Evolutionary conservation across 2,329 filamentous ascomycete species (phyloP).

Genomic region (Microcyclospora pomicola): DNA sequence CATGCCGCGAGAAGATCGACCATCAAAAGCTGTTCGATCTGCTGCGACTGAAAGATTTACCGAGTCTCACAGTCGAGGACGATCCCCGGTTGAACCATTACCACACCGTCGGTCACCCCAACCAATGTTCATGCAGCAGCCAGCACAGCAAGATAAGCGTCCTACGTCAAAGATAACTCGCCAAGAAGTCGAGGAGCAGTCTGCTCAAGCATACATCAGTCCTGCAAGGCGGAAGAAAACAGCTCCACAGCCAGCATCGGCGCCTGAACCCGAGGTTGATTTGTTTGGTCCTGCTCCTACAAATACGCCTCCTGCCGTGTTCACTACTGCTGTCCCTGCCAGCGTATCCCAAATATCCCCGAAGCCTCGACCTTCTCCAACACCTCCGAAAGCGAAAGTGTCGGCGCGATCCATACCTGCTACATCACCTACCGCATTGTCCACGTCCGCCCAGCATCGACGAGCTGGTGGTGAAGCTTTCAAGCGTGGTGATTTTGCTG

Average conservation of each 20-base stretch:
- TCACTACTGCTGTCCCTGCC: background rate
- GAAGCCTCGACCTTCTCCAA: slow-evolving; percentile 24
- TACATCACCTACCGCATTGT: slow-evolving; percentile 54
- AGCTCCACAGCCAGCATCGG: slow-evolving; percentile 27
- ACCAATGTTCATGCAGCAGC: slow-evolving; percentile 26
- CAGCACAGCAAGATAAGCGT: slow-evolving; percentile 26
- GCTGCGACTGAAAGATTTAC: slow-evolving; percentile 10
- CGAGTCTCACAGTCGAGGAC: slow-evolving; percentile 8
- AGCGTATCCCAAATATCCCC: slow-evolving; percentile 11
- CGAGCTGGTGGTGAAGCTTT: slow-evolving; percentile 75
- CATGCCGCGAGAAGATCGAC: slow-evolving; percentile 42
- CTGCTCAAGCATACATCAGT: slow-evolving; percentile 72
- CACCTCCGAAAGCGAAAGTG: slow-evolving; percentile 32
- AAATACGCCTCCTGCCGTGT: background rate
- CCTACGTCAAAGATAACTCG: slow-evolving; percentile 50
- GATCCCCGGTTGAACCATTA: slow-evolving; percentile 19
- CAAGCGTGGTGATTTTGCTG: slow-evolving; percentile 83
- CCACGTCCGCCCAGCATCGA: slow-evolving; percentile 64
- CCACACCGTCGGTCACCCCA: slow-evolving; percentile 27
- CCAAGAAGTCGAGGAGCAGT: slow-evolving; percentile 65
- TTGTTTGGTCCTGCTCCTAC: slow-evolving; percentile 18
- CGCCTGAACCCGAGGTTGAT: slow-evolving; percentile 20
- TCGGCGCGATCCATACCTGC: slow-evolving; percentile 49
- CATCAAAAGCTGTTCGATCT: slow-evolving; percentile 26
- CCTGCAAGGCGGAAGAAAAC: slow-evolving; percentile 66